These are phyloP conservation scores for Pleurotus cornucopiae DNA, from an alignment of 768 basidiomycete genomes.

Conservation along the genomic window DNA sequence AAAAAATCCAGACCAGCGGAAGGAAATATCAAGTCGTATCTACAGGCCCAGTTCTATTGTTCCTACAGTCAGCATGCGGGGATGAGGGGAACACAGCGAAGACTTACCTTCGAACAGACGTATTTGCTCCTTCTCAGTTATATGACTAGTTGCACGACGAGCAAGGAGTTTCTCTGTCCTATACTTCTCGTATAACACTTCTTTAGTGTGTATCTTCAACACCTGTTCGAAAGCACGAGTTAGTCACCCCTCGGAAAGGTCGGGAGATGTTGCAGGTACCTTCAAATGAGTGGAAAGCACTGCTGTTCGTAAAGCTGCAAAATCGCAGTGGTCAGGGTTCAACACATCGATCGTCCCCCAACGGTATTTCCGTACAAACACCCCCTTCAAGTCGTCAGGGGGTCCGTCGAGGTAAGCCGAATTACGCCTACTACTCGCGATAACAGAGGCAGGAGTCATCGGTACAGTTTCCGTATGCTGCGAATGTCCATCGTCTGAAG, in stretches of 20 bases:
- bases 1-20: background rate
- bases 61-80: background rate
- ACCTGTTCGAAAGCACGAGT: slow-evolving; percentile 37
- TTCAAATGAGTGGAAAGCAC: slow-evolving; percentile 84
- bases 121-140: slow-evolving; percentile 70
- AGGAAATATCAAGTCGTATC: background rate
- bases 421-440: slow-evolving; percentile 24
- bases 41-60: background rate
- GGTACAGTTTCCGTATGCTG: slow-evolving; percentile 21
- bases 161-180: slow-evolving; percentile 89
- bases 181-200: slow-evolving; percentile 91
- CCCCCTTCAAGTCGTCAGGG: slow-evolving; percentile 67
- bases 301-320: slow-evolving; percentile 77
- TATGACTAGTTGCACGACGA: slow-evolving; percentile 75
- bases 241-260: slow-evolving; percentile 1
- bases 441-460: slow-evolving; percentile 31
- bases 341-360: slow-evolving; percentile 91
- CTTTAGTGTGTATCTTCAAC: slow-evolving; percentile 78
- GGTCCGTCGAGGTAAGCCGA: slow-evolving; percentile 45
- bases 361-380: slow-evolving; percentile 74
- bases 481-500: slow-evolving; percentile 43
- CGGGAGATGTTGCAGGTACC: slow-evolving; percentile 35
- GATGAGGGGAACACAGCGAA: background rate
- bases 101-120: slow-evolving; percentile 67
- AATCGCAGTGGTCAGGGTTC: slow-evolving; percentile 84